These are phyloP conservation scores for Sanguinoderma infundibulare DNA, from an alignment of 1,284 basidiomycete genomes.

Conservation along the genomic window DNA sequence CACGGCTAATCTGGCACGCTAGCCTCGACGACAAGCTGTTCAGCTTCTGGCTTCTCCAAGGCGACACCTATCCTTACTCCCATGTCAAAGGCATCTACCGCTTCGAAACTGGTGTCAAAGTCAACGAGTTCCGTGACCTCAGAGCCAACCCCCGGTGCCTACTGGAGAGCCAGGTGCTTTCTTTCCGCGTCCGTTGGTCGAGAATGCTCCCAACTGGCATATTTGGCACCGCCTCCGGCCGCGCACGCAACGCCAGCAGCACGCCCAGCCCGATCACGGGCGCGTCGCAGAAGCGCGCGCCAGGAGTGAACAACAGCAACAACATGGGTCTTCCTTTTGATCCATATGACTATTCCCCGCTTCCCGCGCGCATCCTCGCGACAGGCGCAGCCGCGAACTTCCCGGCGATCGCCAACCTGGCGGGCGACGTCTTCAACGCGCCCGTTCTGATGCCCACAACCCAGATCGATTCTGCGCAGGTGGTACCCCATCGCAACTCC, in stretches of 20 bases:
- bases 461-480: conserved; percentile 75
- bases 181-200: conserved; percentile 80
- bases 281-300: conserved; percentile 35
- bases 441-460: conserved; percentile 72
- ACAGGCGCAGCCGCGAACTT: conserved; percentile 83
- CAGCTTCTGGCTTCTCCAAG: conserved; percentile 84
- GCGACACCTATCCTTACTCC: conserved; percentile 70
- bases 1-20: conserved; percentile 13
- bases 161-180: conserved; percentile 76
- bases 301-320: conserved; percentile 33
- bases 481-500: conserved; percentile 73
- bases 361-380: conserved; percentile 66
- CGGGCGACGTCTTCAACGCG: conserved; percentile 80
- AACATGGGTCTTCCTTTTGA: conserved; percentile 73
- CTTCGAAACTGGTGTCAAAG: conserved; percentile 84
- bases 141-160: conserved; percentile 84
- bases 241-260: conserved; percentile 41
- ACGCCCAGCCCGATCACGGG: conserved; percentile 37
- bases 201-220: conserved; percentile 68
- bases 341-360: conserved; percentile 67
- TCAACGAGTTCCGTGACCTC: conserved; percentile 83
- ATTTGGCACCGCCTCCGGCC: conserved; percentile 42
- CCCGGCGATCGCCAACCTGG: conserved; percentile 77
- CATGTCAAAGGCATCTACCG: conserved; percentile 86
- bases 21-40: conserved; percentile 88